Base-by-base conservation (phyloP, 164 flowering plant species). In the Tetracentron sinense region DNA sequence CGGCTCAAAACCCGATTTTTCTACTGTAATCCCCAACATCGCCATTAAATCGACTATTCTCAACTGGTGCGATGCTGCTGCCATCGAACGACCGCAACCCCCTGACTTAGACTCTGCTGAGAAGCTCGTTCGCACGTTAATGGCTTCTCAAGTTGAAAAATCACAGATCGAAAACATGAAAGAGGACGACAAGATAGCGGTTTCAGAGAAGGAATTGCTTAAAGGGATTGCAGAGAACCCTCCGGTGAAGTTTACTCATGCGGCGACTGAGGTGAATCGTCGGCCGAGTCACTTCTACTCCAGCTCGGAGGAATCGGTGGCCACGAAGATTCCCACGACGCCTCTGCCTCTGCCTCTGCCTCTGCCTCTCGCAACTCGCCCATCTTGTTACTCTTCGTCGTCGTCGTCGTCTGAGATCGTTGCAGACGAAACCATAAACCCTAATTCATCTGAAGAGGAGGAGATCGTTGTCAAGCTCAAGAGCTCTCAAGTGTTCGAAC, bases 21-120 rank as follows among this genome's bases (percentile, higher is more conserved):
- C 92, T n/a, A 53, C 86, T 0, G 56, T 83, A 16, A 83, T 95
- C 42, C 80, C 96, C 6, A 95, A 95, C 63, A 46, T 78, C 42
- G 85, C 88, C 53, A 75, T 95, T 50, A 80, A 78, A 58, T 72
- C 83, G 0, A 69, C 96, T 33, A 33, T 33, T 8, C 38, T 33
- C 38, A 33, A 33, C 4, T 33, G 38, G 38, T 33, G 38, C 8
- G 75, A 75, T 2, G 33, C 51, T 2, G 21, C 64, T 54, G 75
- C 76, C 28, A 20, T 71, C 26, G 79, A 65, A 14, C 68, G 30
- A 6, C 93, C 94, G 0, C 51, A 7, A 7, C 70, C 87, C 22
- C 79, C 81, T 16, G 80, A 73, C 12, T 75, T 74, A 16, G 23
- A 29, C 38, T 68, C 75, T 0, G 74, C 86, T 0, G 82, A 75